phyloP scores from a whole-genome alignment of 2,329 filamentous ascomycete genomes.

The Cyclaneusma minus region DNA sequence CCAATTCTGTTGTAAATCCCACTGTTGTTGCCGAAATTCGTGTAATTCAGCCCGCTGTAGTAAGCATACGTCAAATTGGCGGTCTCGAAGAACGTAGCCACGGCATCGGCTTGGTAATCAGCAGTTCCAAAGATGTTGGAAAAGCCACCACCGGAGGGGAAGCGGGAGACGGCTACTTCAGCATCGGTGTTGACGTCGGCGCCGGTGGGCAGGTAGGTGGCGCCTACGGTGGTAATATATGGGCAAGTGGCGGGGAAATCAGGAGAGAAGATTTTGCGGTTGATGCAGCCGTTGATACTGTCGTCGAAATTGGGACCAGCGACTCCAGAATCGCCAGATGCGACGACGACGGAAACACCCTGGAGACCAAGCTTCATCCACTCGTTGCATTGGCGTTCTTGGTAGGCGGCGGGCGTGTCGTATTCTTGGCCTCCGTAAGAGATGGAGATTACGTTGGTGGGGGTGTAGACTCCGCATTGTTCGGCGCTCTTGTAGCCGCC shows the following conservation, averaged over 20 bases:
- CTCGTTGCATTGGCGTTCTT: constrained; percentile 32
- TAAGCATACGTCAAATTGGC: constrained; percentile 17
- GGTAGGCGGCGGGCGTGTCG: constrained; percentile 36
- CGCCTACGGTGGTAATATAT: constrained; percentile 32
- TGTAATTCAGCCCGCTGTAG: constrained; percentile 13
- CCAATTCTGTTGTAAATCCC: constrained; percentile 25
- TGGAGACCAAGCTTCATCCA: constrained; percentile 36
- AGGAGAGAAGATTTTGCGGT: constrained; percentile 28
- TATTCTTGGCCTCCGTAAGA: constrained; percentile 39
- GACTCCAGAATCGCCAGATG: constrained; percentile 31
- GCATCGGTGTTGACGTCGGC: constrained; percentile 8
- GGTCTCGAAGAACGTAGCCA: constrained; percentile 23
- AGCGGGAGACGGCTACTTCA: constrained; percentile 17
- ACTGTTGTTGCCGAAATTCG: constrained; percentile 19
- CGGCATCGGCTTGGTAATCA: constrained; percentile 23
- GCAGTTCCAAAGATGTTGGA: constrained; percentile 26
- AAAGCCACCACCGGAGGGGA: constrained; percentile 25
- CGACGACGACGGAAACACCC: constrained; percentile 30
- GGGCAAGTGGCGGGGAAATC: constrained; percentile 33
- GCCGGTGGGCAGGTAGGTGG: constrained; percentile 11
- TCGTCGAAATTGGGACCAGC: constrained; percentile 21
- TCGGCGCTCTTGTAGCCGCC: constrained; percentile 32
- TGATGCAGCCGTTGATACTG: constrained; percentile 22
- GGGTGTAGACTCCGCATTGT: constrained; percentile 32
- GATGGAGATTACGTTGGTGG: constrained; percentile 40